Conservation (phyloP, 139 green algal genomes). For the Auxenochlorella protothecoides region DNA sequence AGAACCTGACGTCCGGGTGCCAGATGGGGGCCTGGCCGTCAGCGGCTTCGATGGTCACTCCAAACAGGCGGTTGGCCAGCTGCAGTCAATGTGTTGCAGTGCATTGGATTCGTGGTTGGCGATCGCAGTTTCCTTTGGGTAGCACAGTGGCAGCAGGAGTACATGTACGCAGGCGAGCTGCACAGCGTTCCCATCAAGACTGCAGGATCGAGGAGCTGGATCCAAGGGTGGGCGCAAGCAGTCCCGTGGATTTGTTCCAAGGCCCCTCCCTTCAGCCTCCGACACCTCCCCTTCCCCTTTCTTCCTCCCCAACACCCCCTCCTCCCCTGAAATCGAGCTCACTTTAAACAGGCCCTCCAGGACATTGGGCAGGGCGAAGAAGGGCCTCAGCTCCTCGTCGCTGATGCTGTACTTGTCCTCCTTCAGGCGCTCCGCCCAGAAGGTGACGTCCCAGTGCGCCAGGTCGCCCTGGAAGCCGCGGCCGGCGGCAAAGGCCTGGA, state of each 20-base stretch:
- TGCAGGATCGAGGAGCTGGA: no score
- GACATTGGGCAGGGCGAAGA: conserved; percentile 85
- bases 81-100: conserved; percentile 15
- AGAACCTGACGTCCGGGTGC: conserved; percentile 88
- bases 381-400: conserved; percentile 89
- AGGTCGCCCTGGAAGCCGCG: conserved; percentile 38
- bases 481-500: conserved; percentile 34
- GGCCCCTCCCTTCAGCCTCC: no score
- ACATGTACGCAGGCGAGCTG: no score
- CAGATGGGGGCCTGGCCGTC: conserved; percentile 79
- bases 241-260: no score
- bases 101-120: no score
- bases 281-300: no score
- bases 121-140: no score
- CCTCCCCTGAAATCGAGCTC: no score
- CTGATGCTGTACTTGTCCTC: conserved; percentile 73
- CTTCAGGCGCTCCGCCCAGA: conserved; percentile 57
- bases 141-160: no score
- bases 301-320: no score
- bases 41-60: conserved; percentile 66
- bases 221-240: no score
- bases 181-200: no score
- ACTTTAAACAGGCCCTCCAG: conserved; percentile 74
- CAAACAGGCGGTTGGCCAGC: conserved; percentile 80
- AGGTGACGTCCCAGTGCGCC: conserved; percentile 78